Conservation (phyloP, 768 basidiomycete species). For the Mrakia hoshinonis region DNA sequence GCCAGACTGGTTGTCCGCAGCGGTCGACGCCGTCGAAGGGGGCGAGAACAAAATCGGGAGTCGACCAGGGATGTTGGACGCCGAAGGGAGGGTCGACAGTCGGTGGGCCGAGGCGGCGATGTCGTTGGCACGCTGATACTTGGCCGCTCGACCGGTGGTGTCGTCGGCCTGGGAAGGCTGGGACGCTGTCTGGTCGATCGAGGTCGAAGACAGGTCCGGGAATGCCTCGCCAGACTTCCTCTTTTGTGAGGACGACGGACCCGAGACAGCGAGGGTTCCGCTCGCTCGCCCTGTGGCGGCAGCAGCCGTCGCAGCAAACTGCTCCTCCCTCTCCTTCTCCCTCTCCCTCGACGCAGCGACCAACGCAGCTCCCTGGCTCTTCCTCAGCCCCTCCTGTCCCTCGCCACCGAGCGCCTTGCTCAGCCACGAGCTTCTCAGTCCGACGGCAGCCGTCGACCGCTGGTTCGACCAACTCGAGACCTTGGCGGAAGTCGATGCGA, state of each 20-base stretch:
- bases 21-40: not conserved
- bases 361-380: conserved; percentile 15
- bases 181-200: not conserved
- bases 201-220: not conserved
- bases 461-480: not conserved
- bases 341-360: conserved; percentile 17
- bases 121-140: not conserved
- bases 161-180: not conserved
- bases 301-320: not conserved
- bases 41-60: conserved; percentile 13
- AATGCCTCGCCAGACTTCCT: conserved; percentile 9
- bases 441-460: not conserved
- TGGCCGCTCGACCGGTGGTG: not conserved
- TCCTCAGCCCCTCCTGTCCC: not conserved
- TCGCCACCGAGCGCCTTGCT: conserved; percentile 20
- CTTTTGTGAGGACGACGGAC: not conserved
- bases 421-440: conserved; percentile 8
- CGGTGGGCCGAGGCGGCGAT: not conserved
- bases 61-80: not conserved
- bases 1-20: conserved; percentile 3
- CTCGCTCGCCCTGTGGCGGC: not conserved
- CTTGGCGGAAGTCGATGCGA: not conserved
- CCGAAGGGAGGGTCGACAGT: conserved; percentile 6
- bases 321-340: conserved; percentile 15
- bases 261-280: not conserved